Evolutionary conservation across 1,284 basidiomycete species (phyloP).

Genomic region (Blastosporella zonata): DNA sequence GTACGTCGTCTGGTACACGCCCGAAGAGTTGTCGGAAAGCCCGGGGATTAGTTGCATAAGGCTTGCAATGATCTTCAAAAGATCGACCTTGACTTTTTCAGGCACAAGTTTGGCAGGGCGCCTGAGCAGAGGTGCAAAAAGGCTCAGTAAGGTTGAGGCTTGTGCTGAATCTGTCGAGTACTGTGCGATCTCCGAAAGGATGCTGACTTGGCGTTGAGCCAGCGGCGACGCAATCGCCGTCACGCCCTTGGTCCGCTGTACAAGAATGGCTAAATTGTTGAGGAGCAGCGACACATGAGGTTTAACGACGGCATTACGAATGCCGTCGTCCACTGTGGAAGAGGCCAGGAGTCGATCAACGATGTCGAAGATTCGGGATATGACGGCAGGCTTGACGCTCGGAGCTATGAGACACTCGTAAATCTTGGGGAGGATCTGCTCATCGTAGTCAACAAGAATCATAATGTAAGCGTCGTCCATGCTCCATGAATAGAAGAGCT

Average conservation of each 20-base stretch:
- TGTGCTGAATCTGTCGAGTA: conserved; percentile 72
- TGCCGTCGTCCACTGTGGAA: conserved; percentile 46
- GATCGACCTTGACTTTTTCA: conserved; percentile 86
- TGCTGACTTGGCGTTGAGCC: conserved; percentile 77
- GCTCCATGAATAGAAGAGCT: conserved; percentile 85
- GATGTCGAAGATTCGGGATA: conserved; percentile 84
- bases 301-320: conserved; percentile 61
- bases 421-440: conserved; percentile 69
- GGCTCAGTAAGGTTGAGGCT: conserved; percentile 69
- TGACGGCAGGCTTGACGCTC: conserved; percentile 86
- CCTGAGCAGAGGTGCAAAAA: conserved; percentile 82
- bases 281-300: conserved; percentile 81
- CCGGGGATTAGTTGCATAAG: conserved; percentile 76
- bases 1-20: conserved; percentile 58
- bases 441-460: conserved; percentile 73
- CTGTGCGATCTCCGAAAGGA: conserved; percentile 80
- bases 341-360: conserved; percentile 72
- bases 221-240: conserved; percentile 67
- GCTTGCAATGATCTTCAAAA: conserved; percentile 75
- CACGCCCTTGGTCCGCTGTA: conserved; percentile 60
- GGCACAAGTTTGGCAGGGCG: conserved; percentile 76
- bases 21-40: conserved; percentile 48
- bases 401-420: conserved; percentile 80
- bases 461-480: conserved; percentile 52
- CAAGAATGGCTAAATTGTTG: conserved; percentile 68